Evolutionary conservation across 2,329 filamentous ascomycete species (phyloP), one percentile per base, ranked within the genome.

Genomic region (Botrytis galanthina): DNA sequence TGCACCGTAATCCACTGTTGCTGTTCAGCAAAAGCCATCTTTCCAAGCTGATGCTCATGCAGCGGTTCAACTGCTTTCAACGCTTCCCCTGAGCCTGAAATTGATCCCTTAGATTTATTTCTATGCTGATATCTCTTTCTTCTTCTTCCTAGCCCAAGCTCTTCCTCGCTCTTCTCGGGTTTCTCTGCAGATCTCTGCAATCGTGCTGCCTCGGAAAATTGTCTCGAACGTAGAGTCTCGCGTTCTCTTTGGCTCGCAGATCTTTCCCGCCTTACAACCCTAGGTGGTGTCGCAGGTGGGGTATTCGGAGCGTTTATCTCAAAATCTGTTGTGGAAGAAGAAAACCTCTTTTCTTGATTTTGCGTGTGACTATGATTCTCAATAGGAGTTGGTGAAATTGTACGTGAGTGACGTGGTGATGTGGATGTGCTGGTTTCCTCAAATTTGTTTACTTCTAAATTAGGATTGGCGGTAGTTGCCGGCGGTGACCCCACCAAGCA

Each of bases 1-100:
- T 98, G 95, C 84, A 97, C 94, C 81, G 87, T 90, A 79, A 92
- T 87, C 90, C 90, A 92, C 82, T 87, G 86, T 82, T 91, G 88
- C 83, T 91, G 88, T 81, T 90, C 88, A 77, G 87, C 84, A 82
- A 85, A 89, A 73, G 88, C 89, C 89, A 91, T 91, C 82, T 85
- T 90, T 80, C 83, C 75, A 70, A 81, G 74, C 48, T 75, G 73
- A 66, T 79, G 76, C 73, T 81, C 80, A 80, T 81, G 77, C 76
- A 75, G 78, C 73, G 76, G 77, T 73, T 81, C 79, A 18, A 79
- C 70, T 39, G 78, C 78, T 70, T 77, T 79, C 54, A 80, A 75
- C 46, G 78, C 79, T 76, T 79, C 66, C n/a, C 71, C 71, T 73
- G 71, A 70, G 46, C 71, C 71, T 29, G 71, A 46, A 48, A 37